Evolutionary conservation across 2,329 filamentous ascomycete genomes (phyloP), one percentile per base, ranked within the genome.

Genomic region (Talaromyces pinophilus): DNA sequence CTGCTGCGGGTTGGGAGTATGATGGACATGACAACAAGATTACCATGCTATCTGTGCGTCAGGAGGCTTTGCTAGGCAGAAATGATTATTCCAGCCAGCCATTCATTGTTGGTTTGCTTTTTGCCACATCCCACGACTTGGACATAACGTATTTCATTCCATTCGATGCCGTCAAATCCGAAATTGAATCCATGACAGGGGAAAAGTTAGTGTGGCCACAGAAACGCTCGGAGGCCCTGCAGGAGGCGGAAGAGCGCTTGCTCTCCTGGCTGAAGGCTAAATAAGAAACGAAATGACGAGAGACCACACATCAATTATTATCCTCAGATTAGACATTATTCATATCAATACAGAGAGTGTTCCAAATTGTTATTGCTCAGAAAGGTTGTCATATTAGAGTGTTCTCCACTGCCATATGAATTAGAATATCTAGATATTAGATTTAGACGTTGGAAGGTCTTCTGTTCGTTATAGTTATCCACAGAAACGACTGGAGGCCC

Each of bases 101-200:
- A 40, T 65, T 65, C 42, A 13, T 60, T 30, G 63, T 65, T n/a
- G 55, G 63, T 22, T 3, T 65, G 13, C 19, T 44, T 3, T 60
- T 28, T 54, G 57, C 11, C 3, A 5, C 2, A 13, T n/a, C 19
- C 6, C 5, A 17, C 0, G 6, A 22, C 3, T 5, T 1, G 2
- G 11, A 35, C 2, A 0, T 65, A 3, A 8, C 44, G 0, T 62
- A 44, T 28, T 65, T 65, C 46, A 62, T 46, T n/a, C 57, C 57
- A 3, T 65, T 62, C 5, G 57, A 65, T 35, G 57, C 57, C 10
- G 63, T 65, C 1, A 62, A 62, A 19, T 19, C 22, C 1, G 57
- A 65, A 55, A 65, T 65, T 3, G 63, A 65, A 28, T 22, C 44
- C 3, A 15, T 65, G 22, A 65, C 57, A 52, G 57, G 57, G 13